These are phyloP conservation scores for Zygosaccharomyces siamensis DNA, from an alignment of 805 yeast species.

Conservation along the genomic window DNA sequence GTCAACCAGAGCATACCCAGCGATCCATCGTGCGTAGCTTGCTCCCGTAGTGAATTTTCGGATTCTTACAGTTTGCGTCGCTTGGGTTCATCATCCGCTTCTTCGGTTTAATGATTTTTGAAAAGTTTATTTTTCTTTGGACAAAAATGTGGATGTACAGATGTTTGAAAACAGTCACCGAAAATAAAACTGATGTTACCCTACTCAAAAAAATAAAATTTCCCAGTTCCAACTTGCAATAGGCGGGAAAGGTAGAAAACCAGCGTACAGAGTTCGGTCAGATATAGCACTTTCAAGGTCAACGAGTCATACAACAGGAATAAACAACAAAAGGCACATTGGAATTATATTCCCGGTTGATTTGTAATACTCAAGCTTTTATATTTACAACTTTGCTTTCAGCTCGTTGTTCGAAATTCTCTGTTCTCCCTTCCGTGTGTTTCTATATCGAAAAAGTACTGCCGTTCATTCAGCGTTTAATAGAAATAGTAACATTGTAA, in stretches of 20 bases:
- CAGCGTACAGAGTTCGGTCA: background rate
- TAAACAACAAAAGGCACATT: background rate
- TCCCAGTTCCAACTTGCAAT: background rate
- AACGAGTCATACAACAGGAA: background rate
- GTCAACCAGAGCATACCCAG: constrained; percentile 5
- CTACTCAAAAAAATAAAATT: background rate
- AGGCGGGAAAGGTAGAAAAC: constrained; percentile 1
- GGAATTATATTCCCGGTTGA: background rate
- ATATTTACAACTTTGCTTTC: background rate
- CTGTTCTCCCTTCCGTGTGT: background rate
- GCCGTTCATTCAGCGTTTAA: background rate
- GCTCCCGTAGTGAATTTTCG: constrained; percentile 5
- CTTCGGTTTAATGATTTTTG: background rate
- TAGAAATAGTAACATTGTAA: background rate
- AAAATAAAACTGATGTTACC: constrained; percentile 1
- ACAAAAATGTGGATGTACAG: constrained; percentile 6
- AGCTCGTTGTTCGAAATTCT: background rate
- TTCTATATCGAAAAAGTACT: background rate
- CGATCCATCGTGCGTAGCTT: constrained; percentile 3
- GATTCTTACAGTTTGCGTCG: constrained; percentile 1
- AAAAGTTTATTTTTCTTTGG: background rate
- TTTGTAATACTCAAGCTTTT: background rate
- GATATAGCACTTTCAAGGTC: background rate
- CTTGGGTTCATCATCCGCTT: background rate
- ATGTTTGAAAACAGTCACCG: constrained; percentile 6